A percentile compares a stretch with the other conserved stretches of the same genome.
Conservation (phyloP, 169 alveolate species). For the Eimeria sp. region DNA sequence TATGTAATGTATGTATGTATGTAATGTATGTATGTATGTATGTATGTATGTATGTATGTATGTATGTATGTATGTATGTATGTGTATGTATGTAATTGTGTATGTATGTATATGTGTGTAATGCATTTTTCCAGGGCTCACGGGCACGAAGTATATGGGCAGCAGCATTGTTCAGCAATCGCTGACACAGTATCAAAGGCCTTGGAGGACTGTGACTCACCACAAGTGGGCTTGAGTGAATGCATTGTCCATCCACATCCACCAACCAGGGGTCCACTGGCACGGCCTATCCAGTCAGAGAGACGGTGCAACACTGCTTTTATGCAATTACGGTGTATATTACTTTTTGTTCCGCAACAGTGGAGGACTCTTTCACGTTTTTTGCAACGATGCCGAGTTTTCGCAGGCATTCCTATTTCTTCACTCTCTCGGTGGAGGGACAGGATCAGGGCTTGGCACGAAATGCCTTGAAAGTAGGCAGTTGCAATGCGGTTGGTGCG, state of each 20-base stretch:
- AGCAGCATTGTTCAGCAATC: constrained; percentile 92
- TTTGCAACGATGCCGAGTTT: background rate
- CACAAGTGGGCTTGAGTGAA: constrained; percentile 1
- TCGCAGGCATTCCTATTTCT: constrained; percentile 97
- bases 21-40: too few species aligned
- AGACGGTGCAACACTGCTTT: background rate
- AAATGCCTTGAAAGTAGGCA: constrained; percentile 92
- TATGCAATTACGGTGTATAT: background rate
- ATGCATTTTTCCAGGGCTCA: constrained; percentile 67
- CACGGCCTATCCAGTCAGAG: background rate
- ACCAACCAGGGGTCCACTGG: background rate
- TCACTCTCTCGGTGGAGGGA: constrained; percentile 99
- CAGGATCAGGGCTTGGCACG: constrained; percentile 99
- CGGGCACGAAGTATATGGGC: constrained; percentile 92
- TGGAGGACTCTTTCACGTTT: background rate
- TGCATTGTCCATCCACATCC: background rate
- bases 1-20: too few species aligned
- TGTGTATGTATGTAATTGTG: too few species aligned
- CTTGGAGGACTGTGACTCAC: constrained; percentile 75
- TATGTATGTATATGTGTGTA: background rate
- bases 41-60: too few species aligned
- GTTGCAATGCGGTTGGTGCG: background rate
- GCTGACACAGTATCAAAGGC: constrained; percentile 88
- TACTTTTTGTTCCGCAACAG: background rate
- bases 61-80: too few species aligned